phyloP scores from a whole-genome alignment of 306 rosid genomes.

The Pyrus communis region DNA sequence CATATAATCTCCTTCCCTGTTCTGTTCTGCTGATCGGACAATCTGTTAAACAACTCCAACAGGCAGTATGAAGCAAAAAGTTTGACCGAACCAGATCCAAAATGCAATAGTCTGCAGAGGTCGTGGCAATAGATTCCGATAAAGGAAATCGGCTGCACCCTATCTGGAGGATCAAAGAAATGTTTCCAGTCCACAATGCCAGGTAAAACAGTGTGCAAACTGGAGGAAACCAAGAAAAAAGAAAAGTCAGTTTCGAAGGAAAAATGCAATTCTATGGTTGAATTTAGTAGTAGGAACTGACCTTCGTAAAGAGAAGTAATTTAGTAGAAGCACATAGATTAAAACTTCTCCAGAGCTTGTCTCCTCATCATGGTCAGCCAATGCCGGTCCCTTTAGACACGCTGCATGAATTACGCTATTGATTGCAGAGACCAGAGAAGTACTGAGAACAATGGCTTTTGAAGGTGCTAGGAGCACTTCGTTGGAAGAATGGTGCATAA shows the following conservation, averaged over 20 bases:
- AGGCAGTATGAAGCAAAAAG: constrained; percentile 54
- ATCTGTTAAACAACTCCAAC: constrained; percentile 59
- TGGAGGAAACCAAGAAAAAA: constrained; percentile 13
- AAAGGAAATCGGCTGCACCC: constrained; percentile 39
- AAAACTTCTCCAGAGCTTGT: constrained; percentile 49
- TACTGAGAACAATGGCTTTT: constrained; percentile 55
- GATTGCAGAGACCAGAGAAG: constrained; percentile 39
- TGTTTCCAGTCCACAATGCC: constrained; percentile 71
- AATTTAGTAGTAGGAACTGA: constrained; percentile 5
- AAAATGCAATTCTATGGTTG: not conserved
- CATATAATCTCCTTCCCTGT: constrained; percentile 47
- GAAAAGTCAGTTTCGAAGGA: constrained; percentile 11
- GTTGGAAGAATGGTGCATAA: constrained; percentile 61
- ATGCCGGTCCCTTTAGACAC: constrained; percentile 69
- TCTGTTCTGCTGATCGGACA: constrained; percentile 47
- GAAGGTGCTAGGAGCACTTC: constrained; percentile 63
- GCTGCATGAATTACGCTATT: constrained; percentile 46
- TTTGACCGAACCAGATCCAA: constrained; percentile 50
- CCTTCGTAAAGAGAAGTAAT: constrained; percentile 69
- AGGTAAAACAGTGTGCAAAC: constrained; percentile 58
- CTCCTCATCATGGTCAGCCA: constrained; percentile 59
- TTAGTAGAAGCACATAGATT: constrained; percentile 52
- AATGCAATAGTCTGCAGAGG: constrained; percentile 75
- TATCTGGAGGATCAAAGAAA: constrained; percentile 39
- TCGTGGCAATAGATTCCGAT: constrained; percentile 68